A percentile compares a stretch with the other conserved stretches of the same genome.
These are phyloP conservation scores for Blepharisma undulans DNA, from an alignment of 169 alveolate genomes.

Conservation along the genomic window DNA sequence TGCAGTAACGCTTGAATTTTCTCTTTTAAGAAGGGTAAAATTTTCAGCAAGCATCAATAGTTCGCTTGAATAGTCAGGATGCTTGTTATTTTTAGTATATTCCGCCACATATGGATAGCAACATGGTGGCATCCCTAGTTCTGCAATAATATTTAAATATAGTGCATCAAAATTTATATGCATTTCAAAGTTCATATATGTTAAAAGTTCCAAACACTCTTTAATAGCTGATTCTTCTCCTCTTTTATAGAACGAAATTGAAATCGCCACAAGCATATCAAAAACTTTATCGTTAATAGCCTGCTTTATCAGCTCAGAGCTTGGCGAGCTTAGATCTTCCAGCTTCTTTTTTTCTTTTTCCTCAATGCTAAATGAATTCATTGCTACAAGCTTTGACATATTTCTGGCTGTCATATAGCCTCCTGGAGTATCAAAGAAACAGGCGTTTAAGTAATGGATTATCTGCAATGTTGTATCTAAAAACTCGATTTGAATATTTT, in stretches of 20 bases:
- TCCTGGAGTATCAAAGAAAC: constrained; percentile 45
- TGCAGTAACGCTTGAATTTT: constrained; percentile 50
- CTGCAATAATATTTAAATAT: constrained; percentile 72
- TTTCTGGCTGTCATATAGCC: constrained; percentile 34
- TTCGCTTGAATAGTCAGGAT: constrained; percentile 45
- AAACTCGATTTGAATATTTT: constrained; percentile 30
- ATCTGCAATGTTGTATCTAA: constrained; percentile 37
- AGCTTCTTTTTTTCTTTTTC: not conserved
- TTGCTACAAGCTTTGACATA: constrained; percentile 35
- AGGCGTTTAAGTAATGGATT: constrained; percentile 38
- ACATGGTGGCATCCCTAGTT: constrained; percentile 68
- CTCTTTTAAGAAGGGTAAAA: constrained; percentile 42
- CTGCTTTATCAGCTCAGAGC: constrained; percentile 46
- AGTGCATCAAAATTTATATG: constrained; percentile 24
- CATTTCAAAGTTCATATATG: not conserved
- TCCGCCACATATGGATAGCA: constrained; percentile 72
- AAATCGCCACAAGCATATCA: constrained; percentile 46
- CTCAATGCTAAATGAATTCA: constrained; percentile 1
- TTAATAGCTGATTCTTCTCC: constrained; percentile 32
- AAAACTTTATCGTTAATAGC: constrained; percentile 55
- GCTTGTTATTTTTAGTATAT: constrained; percentile 49
- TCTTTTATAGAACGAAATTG: constrained; percentile 36
- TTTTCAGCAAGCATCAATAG: constrained; percentile 53
- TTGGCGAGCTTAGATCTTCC: constrained; percentile 48
- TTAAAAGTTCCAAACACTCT: constrained; percentile 21